Base-by-base conservation (phyloP, 176 grass and related monocot genomes). In the Ananas comosus region DNA sequence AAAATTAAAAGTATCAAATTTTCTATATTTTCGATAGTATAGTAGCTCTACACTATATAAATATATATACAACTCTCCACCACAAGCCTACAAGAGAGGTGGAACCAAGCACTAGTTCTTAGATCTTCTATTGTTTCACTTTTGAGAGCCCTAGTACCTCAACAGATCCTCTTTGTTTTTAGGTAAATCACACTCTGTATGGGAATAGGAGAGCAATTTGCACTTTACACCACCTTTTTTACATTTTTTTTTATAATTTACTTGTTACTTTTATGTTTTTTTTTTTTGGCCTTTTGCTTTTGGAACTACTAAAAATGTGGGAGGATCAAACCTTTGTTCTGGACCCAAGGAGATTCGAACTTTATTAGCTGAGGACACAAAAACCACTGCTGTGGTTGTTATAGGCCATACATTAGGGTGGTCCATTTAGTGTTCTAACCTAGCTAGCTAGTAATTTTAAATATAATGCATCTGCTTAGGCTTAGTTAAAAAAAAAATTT, bases 291-390 rank as follows among this genome's bases (percentile, higher is more conserved):
- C 67, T 76, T 76, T 64, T 63, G 66, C 66, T 83, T 88, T 88
- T 83, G 81, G 81, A 88, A 68, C 86, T 80, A 84, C 81, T 54
- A 69, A 78, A 74, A 7, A 63, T 73, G 83, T 74, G 73, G 65
- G 80, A 75, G 73, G 65, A 83, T 77, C 51, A 49, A 77, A 80
- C 77, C 65, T 70, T 74, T 66, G 64, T 49, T 71, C 48, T 83
- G 85, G 76, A 76, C 76, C 80, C 76, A 83, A 80, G 68, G 80
- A 87, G 80, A 87, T 80, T 83, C 68, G 68, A 64, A 73, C 65
- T 83, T 83, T 77, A 63, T 76, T 70, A 66, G 51, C 80, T 66
- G 79, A 65, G 51, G 69, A 65, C 56, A 81, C 33, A 69, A 51
- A 51, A 69, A n/a, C 9, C 48, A 51, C 19, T 12, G 17, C 16